Evolutionary conservation across 164 flowering plant species (phyloP), one percentile per base, ranked within the genome.

Genomic region (Warburgia ugandensis): DNA sequence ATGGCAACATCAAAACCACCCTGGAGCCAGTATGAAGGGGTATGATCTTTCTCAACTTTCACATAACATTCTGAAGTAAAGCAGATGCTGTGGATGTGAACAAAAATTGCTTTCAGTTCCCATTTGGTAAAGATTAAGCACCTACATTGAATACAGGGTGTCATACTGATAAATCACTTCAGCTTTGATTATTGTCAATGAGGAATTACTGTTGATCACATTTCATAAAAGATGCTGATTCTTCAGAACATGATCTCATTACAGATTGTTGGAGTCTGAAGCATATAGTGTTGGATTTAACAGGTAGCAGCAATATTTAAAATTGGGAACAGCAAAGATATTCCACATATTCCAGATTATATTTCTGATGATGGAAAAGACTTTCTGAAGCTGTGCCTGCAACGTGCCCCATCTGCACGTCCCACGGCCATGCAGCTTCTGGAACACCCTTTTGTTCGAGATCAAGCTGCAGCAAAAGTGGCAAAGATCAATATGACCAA

Each of bases 11-110:
- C 86, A 47, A 92, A 88, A 67, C 96, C 98, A 44, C 98, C 98
- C 27, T 92, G 98, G 98, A 76, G 88, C 68, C 88, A 85, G 48
- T 88, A 68, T 75, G 96, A 85, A 71, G 98, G 98, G 91, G 98
- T 92, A 45, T 11, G 81, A 20, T 26, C 52, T 38, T 61, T 30
- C 4, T 17, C 29, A 25, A 11, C 11, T 49, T 29, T 52, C 6
- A 26, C 2, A 26, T 29, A 37, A 13, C 41, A 37, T 16, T 37
- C 41, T 14, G 17, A 14, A 37, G 41, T 20, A 12, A 37, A 37
- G 7, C 8, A 14, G n/a, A n/a, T n/a, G n/a, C n/a, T n/a, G n/a
- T n/a, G n/a, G n/a, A n/a, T n/a, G n/a, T n/a, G n/a, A n/a, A n/a
- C n/a, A n/a, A n/a, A n/a, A n/a, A n/a, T 37, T 4, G 5, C 17